Evolutionary conservation across 257 asterid genomes (phyloP).

Genomic region (Gentiana straminea): DNA sequence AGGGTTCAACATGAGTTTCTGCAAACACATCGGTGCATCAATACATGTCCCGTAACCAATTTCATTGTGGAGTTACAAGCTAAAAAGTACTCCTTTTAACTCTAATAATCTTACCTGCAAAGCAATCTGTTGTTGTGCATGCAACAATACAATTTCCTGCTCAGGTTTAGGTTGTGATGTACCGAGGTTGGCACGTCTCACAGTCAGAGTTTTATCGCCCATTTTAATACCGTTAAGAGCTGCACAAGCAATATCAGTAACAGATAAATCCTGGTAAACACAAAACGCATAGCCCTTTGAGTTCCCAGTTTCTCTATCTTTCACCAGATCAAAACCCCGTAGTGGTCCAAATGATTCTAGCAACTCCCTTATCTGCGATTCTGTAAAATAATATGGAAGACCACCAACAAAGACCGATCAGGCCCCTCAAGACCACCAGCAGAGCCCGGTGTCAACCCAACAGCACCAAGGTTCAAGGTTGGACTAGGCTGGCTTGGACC

Average conservation of each 20-base stretch:
- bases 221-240: constrained; percentile 97
- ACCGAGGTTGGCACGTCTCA: constrained; percentile 93
- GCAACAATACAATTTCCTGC: constrained; percentile 82
- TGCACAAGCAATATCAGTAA: constrained; percentile 98
- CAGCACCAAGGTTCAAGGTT: constrained; percentile 78
- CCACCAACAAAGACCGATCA: constrained; percentile 96
- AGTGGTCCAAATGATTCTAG: constrained; percentile 97
- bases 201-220: constrained; percentile 97
- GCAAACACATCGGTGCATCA: constrained; percentile 12
- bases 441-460: constrained; percentile 87
- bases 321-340: constrained; percentile 89
- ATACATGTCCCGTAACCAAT: neutral
- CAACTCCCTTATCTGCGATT: constrained; percentile 85
- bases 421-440: constrained; percentile 99
- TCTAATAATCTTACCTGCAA: constrained; percentile 45
- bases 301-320: constrained; percentile 97
- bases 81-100: neutral
- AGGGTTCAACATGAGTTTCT: constrained; percentile 67
- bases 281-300: constrained; percentile 99
- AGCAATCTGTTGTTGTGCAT: constrained; percentile 93
- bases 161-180: constrained; percentile 80
- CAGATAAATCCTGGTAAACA: constrained; percentile 82
- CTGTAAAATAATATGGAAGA: constrained; percentile 89
- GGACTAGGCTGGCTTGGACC: constrained; percentile 97
- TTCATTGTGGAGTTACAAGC: neutral